Percentiles rank a stretch among this genome's conserved stretches.
Evolutionary conservation across 129 eudicot species (phyloP).

Genomic region (Saposhnikovia divaricata): DNA sequence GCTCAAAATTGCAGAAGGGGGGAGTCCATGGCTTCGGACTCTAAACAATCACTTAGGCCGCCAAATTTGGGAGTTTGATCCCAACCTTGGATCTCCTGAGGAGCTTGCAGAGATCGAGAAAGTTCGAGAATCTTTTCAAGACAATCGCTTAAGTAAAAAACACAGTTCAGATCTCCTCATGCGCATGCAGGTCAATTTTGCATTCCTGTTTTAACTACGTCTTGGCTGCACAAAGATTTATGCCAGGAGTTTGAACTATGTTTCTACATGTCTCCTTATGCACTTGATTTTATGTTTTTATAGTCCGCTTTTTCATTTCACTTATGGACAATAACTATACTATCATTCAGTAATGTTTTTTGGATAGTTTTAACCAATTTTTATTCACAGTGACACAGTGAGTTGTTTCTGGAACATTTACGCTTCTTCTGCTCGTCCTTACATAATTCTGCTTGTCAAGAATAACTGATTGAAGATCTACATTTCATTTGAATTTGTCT

Average conservation of each 20-base stretch:
- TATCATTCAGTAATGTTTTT: no score
- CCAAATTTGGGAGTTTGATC: conserved; percentile 87
- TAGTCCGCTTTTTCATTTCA: no score
- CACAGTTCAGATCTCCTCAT: conserved; percentile 92
- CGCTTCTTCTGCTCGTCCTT: no score
- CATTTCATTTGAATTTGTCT: no score
- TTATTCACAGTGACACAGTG: no score
- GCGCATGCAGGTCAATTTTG: conserved; percentile 61
- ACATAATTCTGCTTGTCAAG: no score
- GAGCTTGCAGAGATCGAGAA: conserved; percentile 65
- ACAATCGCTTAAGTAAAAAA: conserved; percentile 52
- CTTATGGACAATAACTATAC: no score
- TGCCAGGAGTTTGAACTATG: not conserved
- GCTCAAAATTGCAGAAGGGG: conserved; percentile 65
- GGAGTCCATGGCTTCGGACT: conserved; percentile 69
- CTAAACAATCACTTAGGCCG: conserved; percentile 65
- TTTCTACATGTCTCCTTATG: not conserved
- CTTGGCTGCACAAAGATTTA: not conserved
- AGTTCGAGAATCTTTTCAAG: conserved; percentile 42
- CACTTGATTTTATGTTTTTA: not conserved
- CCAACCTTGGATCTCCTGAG: conserved; percentile 48
- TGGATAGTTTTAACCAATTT: no score
- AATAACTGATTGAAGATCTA: no score
- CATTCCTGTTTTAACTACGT: not conserved
- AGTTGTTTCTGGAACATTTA: no score